Percentiles rank a stretch among this genome's conserved stretches.
Evolutionary conservation across 164 flowering plant genomes (phyloP).

Genomic region (Sedum album): DNA sequence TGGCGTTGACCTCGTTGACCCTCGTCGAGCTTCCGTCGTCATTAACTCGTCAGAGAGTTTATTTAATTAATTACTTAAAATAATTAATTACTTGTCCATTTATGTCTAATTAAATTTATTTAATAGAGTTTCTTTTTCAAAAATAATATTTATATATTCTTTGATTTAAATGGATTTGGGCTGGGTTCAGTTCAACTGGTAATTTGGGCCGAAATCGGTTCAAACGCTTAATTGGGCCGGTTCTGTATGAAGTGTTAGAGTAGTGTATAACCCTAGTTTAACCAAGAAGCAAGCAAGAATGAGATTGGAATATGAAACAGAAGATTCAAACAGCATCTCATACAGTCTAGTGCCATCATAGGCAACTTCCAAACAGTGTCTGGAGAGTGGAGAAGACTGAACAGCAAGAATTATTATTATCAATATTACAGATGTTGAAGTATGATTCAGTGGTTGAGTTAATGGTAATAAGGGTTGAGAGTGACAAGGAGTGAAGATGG

Average conservation of each 20-base stretch:
- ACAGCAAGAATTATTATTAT: background rate
- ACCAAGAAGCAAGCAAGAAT: background rate
- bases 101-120: no score
- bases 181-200: no score
- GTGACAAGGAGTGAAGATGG: background rate
- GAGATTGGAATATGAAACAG: background rate
- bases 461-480: slow-evolving; percentile 3
- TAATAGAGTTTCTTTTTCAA: no score
- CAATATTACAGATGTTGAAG: background rate
- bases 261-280: no score
- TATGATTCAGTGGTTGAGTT: slow-evolving; percentile 3
- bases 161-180: no score
- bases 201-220: no score
- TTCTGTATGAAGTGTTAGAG: no score
- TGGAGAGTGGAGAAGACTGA: background rate
- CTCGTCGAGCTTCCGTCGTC: slow-evolving; percentile 22
- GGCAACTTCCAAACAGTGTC: background rate
- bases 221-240: no score
- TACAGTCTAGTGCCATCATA: background rate
- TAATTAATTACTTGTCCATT: no score
- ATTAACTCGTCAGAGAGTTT: slow-evolving; percentile 32
- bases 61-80: no score
- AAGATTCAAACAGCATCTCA: background rate
- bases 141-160: no score
- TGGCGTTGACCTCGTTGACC: slow-evolving; percentile 34